Evolutionary conservation across 352 stramenopile genomes (phyloP).

Genomic region (Phytophthora kernoviae): DNA sequence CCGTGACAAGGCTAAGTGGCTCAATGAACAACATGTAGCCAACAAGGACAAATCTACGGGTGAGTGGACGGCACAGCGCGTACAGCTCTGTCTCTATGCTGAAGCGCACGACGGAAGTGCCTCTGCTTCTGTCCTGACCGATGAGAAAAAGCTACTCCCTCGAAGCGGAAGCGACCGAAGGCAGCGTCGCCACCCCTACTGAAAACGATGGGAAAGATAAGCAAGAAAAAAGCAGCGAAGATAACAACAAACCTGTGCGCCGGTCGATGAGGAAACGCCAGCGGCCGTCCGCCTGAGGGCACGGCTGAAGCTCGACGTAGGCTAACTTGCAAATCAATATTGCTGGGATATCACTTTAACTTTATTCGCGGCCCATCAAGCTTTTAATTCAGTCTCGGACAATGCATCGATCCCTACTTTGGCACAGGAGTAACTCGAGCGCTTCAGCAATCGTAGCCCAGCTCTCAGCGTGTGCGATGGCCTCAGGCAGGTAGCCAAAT

Average conservation of each 20-base stretch:
- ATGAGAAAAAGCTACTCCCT: constrained; percentile 13
- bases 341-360: not conserved
- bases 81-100: constrained; percentile 78
- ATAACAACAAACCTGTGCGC: constrained; percentile 16
- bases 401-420: constrained; percentile 23
- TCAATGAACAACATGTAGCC: constrained; percentile 44
- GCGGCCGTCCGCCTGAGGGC: constrained; percentile 2
- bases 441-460: constrained; percentile 67
- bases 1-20: constrained; percentile 55
- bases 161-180: constrained; percentile 30
- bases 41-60: constrained; percentile 25
- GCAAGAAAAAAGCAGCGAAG: constrained; percentile 7
- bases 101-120: constrained; percentile 26
- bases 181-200: constrained; percentile 1
- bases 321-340: too few relatives aligned
- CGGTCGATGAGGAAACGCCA: constrained; percentile 31
- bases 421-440: constrained; percentile 53
- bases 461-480: constrained; percentile 64
- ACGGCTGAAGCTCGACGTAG: too few relatives aligned
- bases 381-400: constrained; percentile 5
- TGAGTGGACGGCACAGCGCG: constrained; percentile 65
- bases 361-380: not conserved
- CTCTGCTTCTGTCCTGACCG: constrained; percentile 1
- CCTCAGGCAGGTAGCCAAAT: constrained; percentile 81
- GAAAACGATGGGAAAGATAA: constrained; percentile 11